Percentiles rank a stretch among this genome's conserved stretches.
These are phyloP conservation scores for Polyporus tsugae DNA, from an alignment of 1,284 basidiomycete genomes.

Conservation along the genomic window DNA sequence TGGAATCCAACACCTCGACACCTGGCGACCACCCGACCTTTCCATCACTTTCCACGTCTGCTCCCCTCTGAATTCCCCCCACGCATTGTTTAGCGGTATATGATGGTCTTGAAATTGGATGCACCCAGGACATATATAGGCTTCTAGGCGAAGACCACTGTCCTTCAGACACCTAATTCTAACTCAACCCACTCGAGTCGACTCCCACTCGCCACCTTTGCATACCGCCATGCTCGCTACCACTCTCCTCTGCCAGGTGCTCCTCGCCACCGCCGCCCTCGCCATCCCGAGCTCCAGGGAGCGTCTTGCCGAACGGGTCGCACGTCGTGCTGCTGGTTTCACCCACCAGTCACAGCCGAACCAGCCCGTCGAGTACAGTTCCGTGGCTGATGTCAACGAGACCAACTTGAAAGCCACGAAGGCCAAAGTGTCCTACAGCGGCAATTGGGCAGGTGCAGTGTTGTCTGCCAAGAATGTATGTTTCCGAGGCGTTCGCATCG, in stretches of 20 bases:
- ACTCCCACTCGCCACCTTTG: too few relatives aligned
- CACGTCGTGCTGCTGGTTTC: constrained; percentile 24
- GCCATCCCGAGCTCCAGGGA: constrained; percentile 30
- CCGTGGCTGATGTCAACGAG: constrained; percentile 11
- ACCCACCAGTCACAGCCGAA: constrained; percentile 31
- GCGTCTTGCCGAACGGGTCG: constrained; percentile 30
- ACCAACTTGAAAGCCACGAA: constrained; percentile 28
- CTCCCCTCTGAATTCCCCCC: too few relatives aligned
- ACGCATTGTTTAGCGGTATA: too few relatives aligned
- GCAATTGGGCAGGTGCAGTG: constrained; percentile 42
- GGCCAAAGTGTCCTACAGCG: constrained; percentile 32
- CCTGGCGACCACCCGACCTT: too few relatives aligned
- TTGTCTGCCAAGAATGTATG: constrained; percentile 31
- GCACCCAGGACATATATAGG: too few relatives aligned
- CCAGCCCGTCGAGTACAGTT: constrained; percentile 2
- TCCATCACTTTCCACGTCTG: too few relatives aligned
- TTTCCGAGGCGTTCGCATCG: neutral
- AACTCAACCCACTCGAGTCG: too few relatives aligned
- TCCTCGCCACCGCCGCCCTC: constrained; percentile 34
- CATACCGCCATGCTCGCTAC: constrained; percentile 32
- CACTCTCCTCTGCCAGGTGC: constrained; percentile 32
- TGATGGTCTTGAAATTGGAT: too few relatives aligned
- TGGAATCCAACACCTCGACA: too few relatives aligned
- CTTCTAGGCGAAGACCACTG: too few relatives aligned
- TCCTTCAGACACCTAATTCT: neutral